Evolutionary conservation across 768 basidiomycete genomes (phyloP), one percentile per base, ranked within the genome.

Genomic region (Gymnopilus dilepis): DNA sequence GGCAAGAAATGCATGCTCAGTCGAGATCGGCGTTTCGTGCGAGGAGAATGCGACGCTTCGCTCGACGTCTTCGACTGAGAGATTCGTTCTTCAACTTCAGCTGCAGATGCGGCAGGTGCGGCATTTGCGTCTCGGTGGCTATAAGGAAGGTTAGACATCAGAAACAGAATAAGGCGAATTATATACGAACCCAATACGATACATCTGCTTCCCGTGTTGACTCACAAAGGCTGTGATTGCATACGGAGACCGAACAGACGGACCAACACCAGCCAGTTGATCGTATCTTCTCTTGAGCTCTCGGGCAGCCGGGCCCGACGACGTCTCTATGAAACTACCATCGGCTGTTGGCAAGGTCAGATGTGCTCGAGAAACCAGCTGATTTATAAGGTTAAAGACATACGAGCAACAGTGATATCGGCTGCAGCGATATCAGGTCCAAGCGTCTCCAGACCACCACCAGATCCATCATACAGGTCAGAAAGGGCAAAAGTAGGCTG

Each of bases 161-260:
- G 40, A 48, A 17, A 22, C 28, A 13, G 52, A 11, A 43, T 41
- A 41, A 41, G 33, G 56, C 61, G 26, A 55, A 33, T 45, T 40
- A 51, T 19, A 62, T 41, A 82, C 88, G 73, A 62, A 92, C 91
- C 90, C 87, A 45, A 95, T 83, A 51, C 92, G 88, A 75, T 80
- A 93, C 81, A 90, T 85, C 71, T 83, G 81, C 68, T 86, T 87
- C 56, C 92, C 92, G 74, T 91, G 86, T 70, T 92, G 90, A 70
- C 91, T 93, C 50, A 90, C 82, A 67, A 91, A 87, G 7, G 88
- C 87, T n/a, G 91, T 93, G 67, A 92, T 91, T 38, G 86, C 86
- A 70, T 88, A 94, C 2, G 92, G 92, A 12, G 91, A 93, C 30
- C 89, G 85, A 11, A 87, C 79, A 61, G 85, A 80, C 67, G 83